Conservation (phyloP, 352 stramenopile genomes). For the Thraustotheca clavata region DNA sequence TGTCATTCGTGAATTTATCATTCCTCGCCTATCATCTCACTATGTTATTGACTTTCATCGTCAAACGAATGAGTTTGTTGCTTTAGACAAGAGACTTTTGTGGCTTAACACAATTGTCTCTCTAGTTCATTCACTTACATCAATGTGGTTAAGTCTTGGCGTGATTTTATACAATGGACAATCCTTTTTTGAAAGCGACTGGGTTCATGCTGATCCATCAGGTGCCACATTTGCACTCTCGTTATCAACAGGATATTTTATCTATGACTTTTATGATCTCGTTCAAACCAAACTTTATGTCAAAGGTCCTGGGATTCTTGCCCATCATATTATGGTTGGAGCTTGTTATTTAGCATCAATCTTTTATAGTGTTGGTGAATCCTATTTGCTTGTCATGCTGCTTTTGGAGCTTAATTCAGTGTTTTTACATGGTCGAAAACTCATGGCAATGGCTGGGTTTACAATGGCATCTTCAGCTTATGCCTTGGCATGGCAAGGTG, state of each 20-base stretch:
- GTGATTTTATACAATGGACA: neutral
- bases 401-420: conserved; percentile 19
- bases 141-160: neutral
- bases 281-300: neutral
- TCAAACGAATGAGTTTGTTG: neutral
- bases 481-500: neutral
- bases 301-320: conserved; percentile 6
- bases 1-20: neutral
- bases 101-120: conserved; percentile 16
- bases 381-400: conserved; percentile 16
- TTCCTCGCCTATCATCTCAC: neutral
- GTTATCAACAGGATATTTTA: conserved; percentile 17
- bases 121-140: neutral
- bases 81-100: neutral
- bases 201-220: neutral
- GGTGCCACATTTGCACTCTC: neutral
- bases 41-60: neutral
- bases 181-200: neutral
- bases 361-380: neutral
- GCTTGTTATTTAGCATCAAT: neutral
- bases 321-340: conserved; percentile 18
- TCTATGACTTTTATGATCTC: conserved; percentile 21
- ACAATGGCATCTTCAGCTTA: neutral
- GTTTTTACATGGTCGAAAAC: conserved; percentile 5
- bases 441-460: conserved; percentile 15